phyloP scores from a whole-genome alignment of 2,329 filamentous ascomycete species.

The Pseudocercospora macadamiae region DNA sequence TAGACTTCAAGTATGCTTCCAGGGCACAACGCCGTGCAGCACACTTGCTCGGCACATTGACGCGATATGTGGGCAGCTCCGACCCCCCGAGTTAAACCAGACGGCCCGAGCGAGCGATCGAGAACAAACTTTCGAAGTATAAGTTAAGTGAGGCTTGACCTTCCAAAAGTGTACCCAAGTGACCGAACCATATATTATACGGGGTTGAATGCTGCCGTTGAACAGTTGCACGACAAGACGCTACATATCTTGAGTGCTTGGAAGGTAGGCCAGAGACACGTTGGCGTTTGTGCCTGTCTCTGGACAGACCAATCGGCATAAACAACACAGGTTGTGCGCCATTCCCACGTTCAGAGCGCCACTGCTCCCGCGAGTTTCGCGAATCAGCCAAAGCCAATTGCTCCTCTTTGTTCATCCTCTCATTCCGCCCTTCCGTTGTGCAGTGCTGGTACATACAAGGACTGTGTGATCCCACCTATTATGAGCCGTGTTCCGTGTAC shows the following conservation, averaged over 20 bases:
- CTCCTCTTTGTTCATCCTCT: constrained; percentile 2
- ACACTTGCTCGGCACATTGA: constrained; percentile 14
- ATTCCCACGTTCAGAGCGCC: constrained; percentile 8
- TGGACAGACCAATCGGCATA: constrained; percentile 1
- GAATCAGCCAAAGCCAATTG: constrained; percentile 5
- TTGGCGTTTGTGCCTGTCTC: background rate
- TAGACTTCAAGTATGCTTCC: constrained; percentile 13
- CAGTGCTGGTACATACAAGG: background rate
- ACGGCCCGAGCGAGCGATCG: constrained; percentile 3
- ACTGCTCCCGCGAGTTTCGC: constrained; percentile 1
- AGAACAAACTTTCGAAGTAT: background rate
- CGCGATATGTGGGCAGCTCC: constrained; percentile 10
- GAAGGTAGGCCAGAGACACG: background rate
- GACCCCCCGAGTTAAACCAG: background rate
- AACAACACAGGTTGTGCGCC: constrained; percentile 6
- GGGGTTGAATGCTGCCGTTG: background rate
- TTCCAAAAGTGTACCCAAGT: constrained; percentile 1
- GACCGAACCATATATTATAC: background rate
- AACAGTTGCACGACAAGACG: background rate
- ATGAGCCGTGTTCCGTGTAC: background rate
- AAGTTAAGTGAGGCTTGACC: background rate
- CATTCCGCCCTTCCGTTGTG: background rate
- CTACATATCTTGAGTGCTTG: background rate
- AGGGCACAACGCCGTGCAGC: constrained; percentile 5
- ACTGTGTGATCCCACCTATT: background rate